phyloP scores from a whole-genome alignment of 148 eudicot species.

The Chenopodium quinoa region DNA sequence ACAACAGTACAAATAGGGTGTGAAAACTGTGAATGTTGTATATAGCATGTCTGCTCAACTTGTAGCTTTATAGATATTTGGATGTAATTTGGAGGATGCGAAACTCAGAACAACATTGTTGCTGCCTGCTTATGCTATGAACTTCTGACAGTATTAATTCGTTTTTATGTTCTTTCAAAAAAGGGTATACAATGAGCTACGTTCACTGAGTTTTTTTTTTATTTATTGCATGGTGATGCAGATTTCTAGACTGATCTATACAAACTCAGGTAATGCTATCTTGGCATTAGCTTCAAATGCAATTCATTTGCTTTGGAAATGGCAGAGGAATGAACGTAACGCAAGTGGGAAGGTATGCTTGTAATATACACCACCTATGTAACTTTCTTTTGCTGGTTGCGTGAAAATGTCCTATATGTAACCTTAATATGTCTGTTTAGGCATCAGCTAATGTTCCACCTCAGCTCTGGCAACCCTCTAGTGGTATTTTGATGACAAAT shows the following conservation, averaged over 20 bases:
- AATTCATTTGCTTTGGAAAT: slow-evolving; percentile 88
- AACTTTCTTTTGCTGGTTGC: slow-evolving; percentile 2
- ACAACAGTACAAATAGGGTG: not conserved
- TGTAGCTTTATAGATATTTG: not conserved
- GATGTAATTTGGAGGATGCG: not conserved
- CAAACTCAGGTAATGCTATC: slow-evolving; percentile 79
- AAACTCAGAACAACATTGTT: not conserved
- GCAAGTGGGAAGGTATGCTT: slow-evolving; percentile 59
- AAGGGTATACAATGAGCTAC: not conserved
- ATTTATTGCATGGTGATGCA: slow-evolving; percentile 29
- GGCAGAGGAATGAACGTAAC: slow-evolving; percentile 69
- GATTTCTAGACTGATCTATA: slow-evolving; percentile 86
- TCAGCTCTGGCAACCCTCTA: slow-evolving; percentile 82
- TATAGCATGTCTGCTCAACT: not conserved
- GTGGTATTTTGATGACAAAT: slow-evolving; percentile 84
- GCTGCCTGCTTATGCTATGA: no score
- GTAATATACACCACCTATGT: not conserved
- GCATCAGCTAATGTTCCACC: slow-evolving; percentile 75
- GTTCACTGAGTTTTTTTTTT: not conserved
- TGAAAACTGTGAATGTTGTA: not conserved
- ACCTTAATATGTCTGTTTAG: slow-evolving; percentile 29
- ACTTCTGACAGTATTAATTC: not conserved
- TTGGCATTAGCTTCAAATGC: slow-evolving; percentile 87
- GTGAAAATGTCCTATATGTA: not conserved
- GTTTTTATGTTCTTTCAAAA: no score